Conservation (phyloP, 2,329 filamentous ascomycete species). For the Penicillium sp. region DNA sequence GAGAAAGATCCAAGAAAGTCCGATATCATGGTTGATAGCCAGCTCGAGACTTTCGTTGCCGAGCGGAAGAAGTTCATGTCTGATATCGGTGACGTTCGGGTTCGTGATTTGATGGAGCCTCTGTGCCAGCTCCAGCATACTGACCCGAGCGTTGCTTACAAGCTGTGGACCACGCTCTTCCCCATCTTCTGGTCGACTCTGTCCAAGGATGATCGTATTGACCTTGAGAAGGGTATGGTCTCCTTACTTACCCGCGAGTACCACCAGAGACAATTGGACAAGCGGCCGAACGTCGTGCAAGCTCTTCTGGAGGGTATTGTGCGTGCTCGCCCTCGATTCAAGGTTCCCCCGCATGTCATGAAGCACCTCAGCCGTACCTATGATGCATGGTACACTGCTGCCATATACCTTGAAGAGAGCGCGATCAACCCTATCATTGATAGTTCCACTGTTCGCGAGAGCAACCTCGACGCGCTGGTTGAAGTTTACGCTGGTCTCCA, state of each 20-base stretch:
- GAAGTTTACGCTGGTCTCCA: slow-evolving; percentile 87
- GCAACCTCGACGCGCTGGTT: slow-evolving; percentile 91
- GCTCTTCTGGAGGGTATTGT: slow-evolving; percentile 86
- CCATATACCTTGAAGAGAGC: slow-evolving; percentile 84
- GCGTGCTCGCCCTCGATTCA: slow-evolving; percentile 80
- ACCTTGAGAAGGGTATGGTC: slow-evolving; percentile 90
- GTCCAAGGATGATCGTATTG: slow-evolving; percentile 79
- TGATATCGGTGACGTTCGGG: slow-evolving; percentile 80
- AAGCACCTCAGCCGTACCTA: slow-evolving; percentile 94
- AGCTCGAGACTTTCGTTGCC: slow-evolving; percentile 74
- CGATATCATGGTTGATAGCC: slow-evolving; percentile 74
- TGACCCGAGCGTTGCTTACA: slow-evolving; percentile 75
- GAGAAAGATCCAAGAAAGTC: slow-evolving; percentile 64
- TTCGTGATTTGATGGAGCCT: slow-evolving; percentile 85
- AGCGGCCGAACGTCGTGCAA: slow-evolving; percentile 91
- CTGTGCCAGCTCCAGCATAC: slow-evolving; percentile 89
- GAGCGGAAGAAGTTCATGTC: slow-evolving; percentile 78
- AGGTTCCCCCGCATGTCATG: slow-evolving; percentile 90
- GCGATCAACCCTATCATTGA: slow-evolving; percentile 82
- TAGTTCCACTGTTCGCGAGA: slow-evolving; percentile 80
- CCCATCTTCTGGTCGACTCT: slow-evolving; percentile 91
- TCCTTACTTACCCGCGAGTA: slow-evolving; percentile 90
- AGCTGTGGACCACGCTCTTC: slow-evolving; percentile 89
- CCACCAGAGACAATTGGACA: slow-evolving; percentile 89
- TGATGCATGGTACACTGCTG: slow-evolving; percentile 94